phyloP scores from a whole-genome alignment of 139 green algal genomes.

The Tetraselmis chui region DNA sequence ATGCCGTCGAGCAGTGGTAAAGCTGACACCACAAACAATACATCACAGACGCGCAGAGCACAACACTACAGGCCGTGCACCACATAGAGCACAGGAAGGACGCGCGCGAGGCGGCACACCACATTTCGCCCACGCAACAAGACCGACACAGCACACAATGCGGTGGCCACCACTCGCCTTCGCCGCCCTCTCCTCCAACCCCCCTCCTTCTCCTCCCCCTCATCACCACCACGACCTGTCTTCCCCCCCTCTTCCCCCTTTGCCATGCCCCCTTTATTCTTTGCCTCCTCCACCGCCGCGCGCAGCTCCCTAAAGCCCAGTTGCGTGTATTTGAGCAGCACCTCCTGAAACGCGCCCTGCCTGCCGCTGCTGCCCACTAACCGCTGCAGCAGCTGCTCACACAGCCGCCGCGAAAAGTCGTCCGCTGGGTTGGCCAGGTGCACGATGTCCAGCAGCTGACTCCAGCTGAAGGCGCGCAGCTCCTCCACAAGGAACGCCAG shows the following conservation, averaged over 20 bases:
- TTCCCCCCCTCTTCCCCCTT: neutral
- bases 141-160: neutral
- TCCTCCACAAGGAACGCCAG: neutral
- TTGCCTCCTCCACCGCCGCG: neutral
- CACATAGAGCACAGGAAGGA: neutral
- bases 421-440: neutral
- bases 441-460: neutral
- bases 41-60: too few relatives aligned
- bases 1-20: too few relatives aligned
- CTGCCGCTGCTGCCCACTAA: neutral
- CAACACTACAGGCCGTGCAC: too few relatives aligned
- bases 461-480: neutral
- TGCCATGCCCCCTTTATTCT: neutral
- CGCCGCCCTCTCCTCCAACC: too few relatives aligned
- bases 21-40: too few relatives aligned
- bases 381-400: neutral
- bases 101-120: neutral
- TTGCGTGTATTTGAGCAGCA: neutral
- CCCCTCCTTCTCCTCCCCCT: neutral
- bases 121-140: neutral
- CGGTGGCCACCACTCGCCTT: neutral
- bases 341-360: neutral
- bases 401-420: neutral
- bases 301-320: neutral
- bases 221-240: neutral